Evolutionary conservation across 345 rosid genomes (phyloP).

Genomic region (Acer negundo): DNA sequence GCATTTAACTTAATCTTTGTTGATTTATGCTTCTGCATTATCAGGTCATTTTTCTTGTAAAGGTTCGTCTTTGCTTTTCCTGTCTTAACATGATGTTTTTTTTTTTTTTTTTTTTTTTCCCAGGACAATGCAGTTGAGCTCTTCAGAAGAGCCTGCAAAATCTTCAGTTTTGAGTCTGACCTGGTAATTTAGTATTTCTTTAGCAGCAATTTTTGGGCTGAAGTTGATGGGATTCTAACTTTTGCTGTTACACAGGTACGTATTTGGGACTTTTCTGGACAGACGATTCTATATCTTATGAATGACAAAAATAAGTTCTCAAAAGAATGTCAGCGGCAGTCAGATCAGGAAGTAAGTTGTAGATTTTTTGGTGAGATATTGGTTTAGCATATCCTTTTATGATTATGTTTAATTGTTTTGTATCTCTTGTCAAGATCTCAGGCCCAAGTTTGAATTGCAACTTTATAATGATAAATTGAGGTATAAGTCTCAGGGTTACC

Average conservation of each 20-base stretch:
- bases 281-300: conserved; percentile 55
- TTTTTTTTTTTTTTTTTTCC: conserved; percentile 16
- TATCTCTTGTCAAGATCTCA: conserved; percentile 1
- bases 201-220: conserved; percentile 17
- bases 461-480: not conserved
- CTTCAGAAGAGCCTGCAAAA: conserved; percentile 95
- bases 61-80: conserved; percentile 11
- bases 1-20: not conserved
- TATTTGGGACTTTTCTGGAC: conserved; percentile 95
- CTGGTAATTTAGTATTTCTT: conserved; percentile 49
- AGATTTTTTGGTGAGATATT: conserved; percentile 5
- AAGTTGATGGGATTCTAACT: conserved; percentile 27
- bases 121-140: conserved; percentile 88
- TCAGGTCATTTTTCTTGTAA: conserved; percentile 1
- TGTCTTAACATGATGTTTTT: not conserved
- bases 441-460: not conserved
- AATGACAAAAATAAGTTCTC: conserved; percentile 53
- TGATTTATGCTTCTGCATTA: conserved; percentile 10
- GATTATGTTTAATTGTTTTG: conserved; percentile 1
- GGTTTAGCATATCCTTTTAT: not conserved
- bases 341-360: conserved; percentile 82
- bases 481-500: not conserved
- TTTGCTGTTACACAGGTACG: conserved; percentile 58
- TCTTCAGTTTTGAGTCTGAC: conserved; percentile 80
- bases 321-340: conserved; percentile 60